Evolutionary conservation across 805 yeast species (phyloP).

Genomic region (Suhomyces xylopsoci): DNA sequence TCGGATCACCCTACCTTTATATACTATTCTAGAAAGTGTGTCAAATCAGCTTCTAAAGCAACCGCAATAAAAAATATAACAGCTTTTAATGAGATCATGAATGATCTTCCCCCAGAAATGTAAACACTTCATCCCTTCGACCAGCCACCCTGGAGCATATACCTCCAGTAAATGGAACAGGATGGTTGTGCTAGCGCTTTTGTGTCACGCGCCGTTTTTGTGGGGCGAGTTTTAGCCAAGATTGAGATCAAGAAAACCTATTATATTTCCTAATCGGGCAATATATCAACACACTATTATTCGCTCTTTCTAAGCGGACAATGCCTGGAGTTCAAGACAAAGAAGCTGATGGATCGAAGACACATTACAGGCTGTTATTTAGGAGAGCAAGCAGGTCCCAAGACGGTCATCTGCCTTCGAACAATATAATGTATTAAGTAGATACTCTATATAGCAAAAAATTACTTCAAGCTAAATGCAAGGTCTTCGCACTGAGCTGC

Average conservation of each 20-base stretch:
- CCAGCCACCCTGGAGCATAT: background rate
- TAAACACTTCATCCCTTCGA: conserved; percentile 1
- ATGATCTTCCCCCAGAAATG: background rate
- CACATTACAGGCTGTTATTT: background rate
- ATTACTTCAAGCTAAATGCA: conserved; percentile 1
- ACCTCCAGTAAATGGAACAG: background rate
- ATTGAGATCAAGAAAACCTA: background rate
- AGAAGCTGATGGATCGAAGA: background rate
- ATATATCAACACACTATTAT: conserved; percentile 7
- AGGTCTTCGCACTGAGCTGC: conserved; percentile 10
- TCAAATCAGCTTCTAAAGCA: background rate
- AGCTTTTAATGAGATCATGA: background rate
- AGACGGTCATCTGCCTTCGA: background rate
- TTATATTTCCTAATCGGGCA: conserved; percentile 13
- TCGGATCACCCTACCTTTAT: background rate
- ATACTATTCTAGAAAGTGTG: background rate
- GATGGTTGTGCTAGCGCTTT: background rate
- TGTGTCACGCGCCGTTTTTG: background rate
- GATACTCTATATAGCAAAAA: conserved; percentile 1
- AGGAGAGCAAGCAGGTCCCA: background rate
- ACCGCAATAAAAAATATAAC: background rate
- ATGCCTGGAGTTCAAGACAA: background rate
- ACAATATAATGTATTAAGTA: background rate
- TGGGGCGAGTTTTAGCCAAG: background rate
- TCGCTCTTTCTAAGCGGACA: background rate